Evolutionary conservation across 495 filamentous ascomycete species (phyloP), one percentile per base, ranked within the genome.

Genomic region (Cryomyces minteri): DNA sequence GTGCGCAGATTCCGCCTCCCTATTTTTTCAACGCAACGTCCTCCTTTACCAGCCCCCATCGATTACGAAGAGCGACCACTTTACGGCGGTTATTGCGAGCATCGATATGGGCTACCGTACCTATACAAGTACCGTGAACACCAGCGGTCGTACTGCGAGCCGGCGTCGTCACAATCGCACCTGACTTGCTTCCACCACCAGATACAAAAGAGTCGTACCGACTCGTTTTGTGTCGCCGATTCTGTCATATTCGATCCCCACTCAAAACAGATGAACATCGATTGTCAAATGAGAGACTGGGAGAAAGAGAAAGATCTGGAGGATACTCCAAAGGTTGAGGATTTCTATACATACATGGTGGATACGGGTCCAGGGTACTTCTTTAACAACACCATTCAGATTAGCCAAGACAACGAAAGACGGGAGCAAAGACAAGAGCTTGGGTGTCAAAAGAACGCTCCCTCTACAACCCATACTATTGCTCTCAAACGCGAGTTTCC

Each of bases 401-500:
- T 6, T n/a, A 37, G 6, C 33, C 33, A 37, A 6, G 6, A n/a
- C 33, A n/a, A 37, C 7, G n/a, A 6, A n/a, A 37, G 33, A 37
- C 33, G 7, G 33, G n/a, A 6, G 33, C 33, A 37, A 37, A 6
- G n/a, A 6, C 7, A 7, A 7, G 7, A 37, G 33, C 33, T n/a
- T 37, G 33, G 6, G 33, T n/a, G n/a, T n/a, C 7, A n/a, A 6
- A 37, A 37, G 33, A 37, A 37, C 7, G 6, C 33, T 37, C 7
- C 33, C 33, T 7, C 33, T 7, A n/a, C 6, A 6, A n/a, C 7
- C 33, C n/a, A 37, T n/a, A 37, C 58, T 4, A 56, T 67, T 38
- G 46, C 66, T 29, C 47, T 65, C 43, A 60, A 62, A 41, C 60
- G 63, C 30, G 62, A 67, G 47, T 58, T 58, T 12, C 44, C 51